Conservation (phyloP, 2,329 filamentous ascomycete species). For the Ilyonectria mors-panacis region DNA sequence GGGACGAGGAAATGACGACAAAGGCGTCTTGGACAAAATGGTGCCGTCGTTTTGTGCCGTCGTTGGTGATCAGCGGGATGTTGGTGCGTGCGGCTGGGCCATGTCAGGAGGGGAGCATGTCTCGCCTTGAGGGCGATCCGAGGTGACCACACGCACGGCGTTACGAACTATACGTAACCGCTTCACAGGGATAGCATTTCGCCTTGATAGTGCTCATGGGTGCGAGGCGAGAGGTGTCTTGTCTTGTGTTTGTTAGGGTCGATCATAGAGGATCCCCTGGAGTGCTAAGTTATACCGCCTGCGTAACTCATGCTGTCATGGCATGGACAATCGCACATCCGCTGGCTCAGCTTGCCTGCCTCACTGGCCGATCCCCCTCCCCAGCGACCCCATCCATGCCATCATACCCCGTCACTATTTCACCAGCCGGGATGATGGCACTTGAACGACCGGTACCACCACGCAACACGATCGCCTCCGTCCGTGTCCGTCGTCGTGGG, state of each 20-base stretch:
- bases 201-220: not conserved
- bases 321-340: not conserved
- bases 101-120: not conserved
- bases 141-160: not conserved
- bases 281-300: not conserved
- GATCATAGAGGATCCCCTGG: not conserved
- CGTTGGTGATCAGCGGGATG: not conserved
- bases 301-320: not conserved
- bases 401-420: not conserved
- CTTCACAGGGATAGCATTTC: not conserved
- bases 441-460: constrained; percentile 11
- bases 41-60: not conserved
- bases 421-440: constrained; percentile 11
- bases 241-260: not conserved
- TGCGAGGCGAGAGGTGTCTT: not conserved
- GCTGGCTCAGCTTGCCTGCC: not conserved
- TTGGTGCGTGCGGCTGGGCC: not conserved
- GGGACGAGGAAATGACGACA: not conserved
- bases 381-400: not conserved
- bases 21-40: not conserved
- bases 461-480: not conserved
- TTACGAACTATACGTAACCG: too few species aligned
- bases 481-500: constrained; percentile 2
- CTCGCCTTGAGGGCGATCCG: constrained; percentile 6
- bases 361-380: not conserved